These are phyloP conservation scores for Rhizopus delemar DNA, from an alignment of 371 early-diverging fungal species.

Conservation along the genomic window DNA sequence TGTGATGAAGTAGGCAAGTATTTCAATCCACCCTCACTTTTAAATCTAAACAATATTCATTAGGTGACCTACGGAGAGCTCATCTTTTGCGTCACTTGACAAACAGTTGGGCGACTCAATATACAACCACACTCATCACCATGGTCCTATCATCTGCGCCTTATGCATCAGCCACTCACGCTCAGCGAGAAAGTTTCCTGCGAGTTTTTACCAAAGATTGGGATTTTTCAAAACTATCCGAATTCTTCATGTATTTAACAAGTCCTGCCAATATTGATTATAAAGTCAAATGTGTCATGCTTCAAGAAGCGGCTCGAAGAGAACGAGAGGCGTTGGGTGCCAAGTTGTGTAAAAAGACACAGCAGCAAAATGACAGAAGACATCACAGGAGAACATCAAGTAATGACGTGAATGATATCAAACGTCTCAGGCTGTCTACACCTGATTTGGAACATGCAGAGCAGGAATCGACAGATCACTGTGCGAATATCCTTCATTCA, in stretches of 20 bases:
- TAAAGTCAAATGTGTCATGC: constrained; percentile 71
- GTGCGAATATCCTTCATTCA: neutral
- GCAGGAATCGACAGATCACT: constrained; percentile 5
- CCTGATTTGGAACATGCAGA: constrained; percentile 30
- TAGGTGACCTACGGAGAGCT: constrained; percentile 56
- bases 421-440: constrained; percentile 37
- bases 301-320: constrained; percentile 67
- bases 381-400: constrained; percentile 55
- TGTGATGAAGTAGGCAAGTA: constrained; percentile 36
- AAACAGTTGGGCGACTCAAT: constrained; percentile 63
- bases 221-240: constrained; percentile 78
- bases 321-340: constrained; percentile 42
- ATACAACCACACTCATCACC: constrained; percentile 53
- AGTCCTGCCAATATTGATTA: constrained; percentile 69
- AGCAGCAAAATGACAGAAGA: constrained; percentile 25
- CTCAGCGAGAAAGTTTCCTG: constrained; percentile 63
- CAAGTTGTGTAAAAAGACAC: constrained; percentile 33
- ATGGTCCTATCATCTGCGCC: constrained; percentile 45
- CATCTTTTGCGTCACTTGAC: constrained; percentile 57
- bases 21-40: neutral
- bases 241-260: constrained; percentile 74
- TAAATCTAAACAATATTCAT: too few species aligned
- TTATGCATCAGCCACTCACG: constrained; percentile 30
- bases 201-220: constrained; percentile 70
- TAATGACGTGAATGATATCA: constrained; percentile 51